Percentiles rank a stretch among this genome's conserved stretches.
Evolutionary conservation across 2,329 filamentous ascomycete genomes (phyloP).

Genomic region (Volutella citrinella): DNA sequence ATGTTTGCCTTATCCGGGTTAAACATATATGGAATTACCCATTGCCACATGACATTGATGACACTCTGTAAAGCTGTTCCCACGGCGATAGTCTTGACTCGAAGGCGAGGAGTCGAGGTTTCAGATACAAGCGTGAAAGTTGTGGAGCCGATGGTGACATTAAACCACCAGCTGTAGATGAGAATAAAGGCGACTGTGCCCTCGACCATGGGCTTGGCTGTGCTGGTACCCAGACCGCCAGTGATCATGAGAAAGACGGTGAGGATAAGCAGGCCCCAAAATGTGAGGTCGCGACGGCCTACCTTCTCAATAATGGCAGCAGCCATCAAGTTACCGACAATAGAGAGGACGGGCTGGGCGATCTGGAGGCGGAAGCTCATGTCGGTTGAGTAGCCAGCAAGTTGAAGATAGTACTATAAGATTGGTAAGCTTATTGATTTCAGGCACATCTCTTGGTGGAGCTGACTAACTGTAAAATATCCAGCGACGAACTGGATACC

Average conservation of each 20-base stretch:
- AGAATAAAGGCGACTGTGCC: conserved; percentile 9
- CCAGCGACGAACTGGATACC: conserved; percentile 11
- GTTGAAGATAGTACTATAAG: conserved; percentile 13
- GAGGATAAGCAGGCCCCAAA: conserved; percentile 11
- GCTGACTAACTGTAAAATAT: too few species aligned
- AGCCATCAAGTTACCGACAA: conserved; percentile 11
- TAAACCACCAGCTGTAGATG: conserved; percentile 14
- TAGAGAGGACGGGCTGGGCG: conserved; percentile 5
- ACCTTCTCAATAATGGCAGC: conserved; percentile 9
- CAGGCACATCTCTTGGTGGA: too few species aligned
- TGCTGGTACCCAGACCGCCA: conserved; percentile 4
- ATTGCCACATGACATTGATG: conserved; percentile 16
- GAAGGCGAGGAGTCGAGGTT: conserved; percentile 11
- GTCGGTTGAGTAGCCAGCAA: conserved; percentile 5
- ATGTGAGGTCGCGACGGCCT: conserved; percentile 9
- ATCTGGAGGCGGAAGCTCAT: conserved; percentile 8
- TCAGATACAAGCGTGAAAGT: conserved; percentile 13
- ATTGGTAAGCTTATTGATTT: too few species aligned
- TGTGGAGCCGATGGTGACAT: conserved; percentile 9
- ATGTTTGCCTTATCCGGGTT: conserved; percentile 15
- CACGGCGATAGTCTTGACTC: conserved; percentile 16
- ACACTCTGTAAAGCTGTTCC: conserved; percentile 9
- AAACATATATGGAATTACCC: conserved; percentile 15
- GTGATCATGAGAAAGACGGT: conserved; percentile 11
- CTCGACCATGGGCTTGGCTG: conserved; percentile 3